Base-by-base conservation (phyloP, 441 rosid species). In the Biscutella laevigata region DNA sequence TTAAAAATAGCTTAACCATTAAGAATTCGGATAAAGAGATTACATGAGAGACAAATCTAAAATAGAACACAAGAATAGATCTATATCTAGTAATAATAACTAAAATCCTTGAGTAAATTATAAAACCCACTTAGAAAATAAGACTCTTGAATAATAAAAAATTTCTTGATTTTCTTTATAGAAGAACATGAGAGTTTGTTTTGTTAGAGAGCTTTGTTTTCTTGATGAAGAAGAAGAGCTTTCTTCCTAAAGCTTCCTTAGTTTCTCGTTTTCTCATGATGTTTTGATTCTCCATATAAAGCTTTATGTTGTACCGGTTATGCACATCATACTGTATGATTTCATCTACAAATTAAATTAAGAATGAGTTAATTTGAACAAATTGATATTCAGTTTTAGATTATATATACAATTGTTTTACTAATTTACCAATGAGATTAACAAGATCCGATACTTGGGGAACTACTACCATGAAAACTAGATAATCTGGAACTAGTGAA, bases 241-340 rank as follows among this genome's bases (percentile, higher is more conserved):
- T 77, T 80, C n/a, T n/a, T n/a, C n/a, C n/a, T n/a, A n/a, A n/a
- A n/a, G n/a, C 66, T 69, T 75, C 72, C 71, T 78, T 43, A 89
- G 77, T 77, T 69, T 79, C 71, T 89, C 79, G n/a, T 89, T 89
- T 74, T 82, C 88, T 72, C 69, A 79, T 68, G 40, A 89, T 82
- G 59, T 68, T 74, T 53, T 74, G 79, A 61, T 89, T 89, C 85
- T 74, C 71, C 68, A 75, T 54, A 67, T 77, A 79, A 45, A 89
- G 82, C 69, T 61, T 82, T 73, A 82, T 24, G 71, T 89, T 89
- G 53, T 59, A 72, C 40, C n/a, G n/a, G n/a, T n/a, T n/a, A n/a
- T n/a, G n/a, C n/a, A n/a, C n/a, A n/a, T n/a, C n/a, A n/a, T n/a
- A n/a, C n/a, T n/a, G n/a, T n/a, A n/a, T n/a, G n/a, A n/a, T n/a